Percentiles rank a stretch among this genome's conserved stretches.
phyloP scores from a whole-genome alignment of 2,329 filamentous ascomycete genomes.

The Berkeleyomyces rouxiae region DNA sequence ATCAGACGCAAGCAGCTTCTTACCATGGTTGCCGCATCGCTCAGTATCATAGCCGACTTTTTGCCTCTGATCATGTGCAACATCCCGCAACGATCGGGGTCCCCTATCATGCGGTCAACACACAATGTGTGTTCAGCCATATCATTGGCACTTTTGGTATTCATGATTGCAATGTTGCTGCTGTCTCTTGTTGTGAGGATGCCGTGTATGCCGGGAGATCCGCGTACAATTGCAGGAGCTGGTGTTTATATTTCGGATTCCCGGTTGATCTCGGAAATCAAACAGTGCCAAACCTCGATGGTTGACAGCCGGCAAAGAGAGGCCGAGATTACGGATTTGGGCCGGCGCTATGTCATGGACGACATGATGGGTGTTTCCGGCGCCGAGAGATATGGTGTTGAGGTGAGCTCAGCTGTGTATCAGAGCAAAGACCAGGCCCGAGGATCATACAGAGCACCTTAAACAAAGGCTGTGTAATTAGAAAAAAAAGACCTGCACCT shows the following conservation, averaged over 20 bases:
- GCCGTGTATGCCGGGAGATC: conserved; percentile 12
- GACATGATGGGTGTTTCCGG: conserved; percentile 5
- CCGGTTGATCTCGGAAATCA: neutral
- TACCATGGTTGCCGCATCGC: neutral
- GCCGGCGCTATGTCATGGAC: neutral
- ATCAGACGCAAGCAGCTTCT: conserved; percentile 5
- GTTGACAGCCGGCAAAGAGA: conserved; percentile 3
- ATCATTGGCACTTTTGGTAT: conserved; percentile 7
- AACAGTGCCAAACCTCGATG: conserved; percentile 4
- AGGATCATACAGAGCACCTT: neutral
- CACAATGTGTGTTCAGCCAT: conserved; percentile 4
- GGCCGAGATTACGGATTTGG: neutral
- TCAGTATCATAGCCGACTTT: conserved; percentile 7
- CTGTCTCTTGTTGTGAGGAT: conserved; percentile 5
- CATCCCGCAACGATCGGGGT: conserved; percentile 5
- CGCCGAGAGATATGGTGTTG: conserved; percentile 5
- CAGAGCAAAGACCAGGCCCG: neutral
- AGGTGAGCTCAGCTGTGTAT: conserved; percentile 2
- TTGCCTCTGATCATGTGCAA: conserved; percentile 11
- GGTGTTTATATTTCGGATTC: conserved; percentile 11
- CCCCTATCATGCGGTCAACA: neutral
- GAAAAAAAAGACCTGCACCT: too few relatives aligned
- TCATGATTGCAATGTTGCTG: conserved; percentile 9
- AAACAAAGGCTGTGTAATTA: too few relatives aligned
- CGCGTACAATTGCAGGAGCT: conserved; percentile 10